Percentiles rank a stretch among this genome's conserved stretches.
Evolutionary conservation across 192 early-diverging fungal genomes (phyloP).

Genomic region (Rhizophagus clarus): DNA sequence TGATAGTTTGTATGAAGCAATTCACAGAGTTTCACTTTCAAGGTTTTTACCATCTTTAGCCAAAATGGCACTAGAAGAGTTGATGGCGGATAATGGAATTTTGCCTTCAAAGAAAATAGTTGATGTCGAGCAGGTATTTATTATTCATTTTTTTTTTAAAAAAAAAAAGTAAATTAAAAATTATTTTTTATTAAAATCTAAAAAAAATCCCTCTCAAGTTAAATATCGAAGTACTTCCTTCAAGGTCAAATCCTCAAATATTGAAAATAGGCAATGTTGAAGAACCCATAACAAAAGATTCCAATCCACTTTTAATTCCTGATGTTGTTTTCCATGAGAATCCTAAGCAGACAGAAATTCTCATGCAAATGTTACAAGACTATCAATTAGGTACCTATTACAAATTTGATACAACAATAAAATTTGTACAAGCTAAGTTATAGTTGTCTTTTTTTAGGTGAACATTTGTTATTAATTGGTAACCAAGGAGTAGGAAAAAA

Average conservation of each 20-base stretch:
- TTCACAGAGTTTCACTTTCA: conserved; percentile 68
- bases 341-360: conserved; percentile 66
- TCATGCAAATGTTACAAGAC: conserved; percentile 80
- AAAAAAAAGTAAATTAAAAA: too few species aligned
- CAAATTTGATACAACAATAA: not conserved
- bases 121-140: conserved; percentile 39
- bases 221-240: conserved; percentile 54
- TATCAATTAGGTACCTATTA: conserved; percentile 54
- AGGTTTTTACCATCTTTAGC: conserved; percentile 74
- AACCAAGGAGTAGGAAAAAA: conserved; percentile 79
- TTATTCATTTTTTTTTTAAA: not conserved
- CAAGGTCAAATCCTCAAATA: conserved; percentile 46
- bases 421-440: not conserved
- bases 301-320: conserved; percentile 67
- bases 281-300: conserved; percentile 49
- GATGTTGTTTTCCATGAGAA: conserved; percentile 76
- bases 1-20: conserved; percentile 61
- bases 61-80: conserved; percentile 61
- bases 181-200: not conserved
- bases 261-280: conserved; percentile 58
- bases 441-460: conserved; percentile 44
- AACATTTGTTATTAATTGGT: conserved; percentile 80
- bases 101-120: conserved; percentile 35
- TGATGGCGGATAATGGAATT: conserved; percentile 62
- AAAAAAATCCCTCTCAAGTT: conserved; percentile 27